Base-by-base conservation (phyloP, 2,329 filamentous ascomycete genomes). In the Davidsoniella neocaledoniae region DNA sequence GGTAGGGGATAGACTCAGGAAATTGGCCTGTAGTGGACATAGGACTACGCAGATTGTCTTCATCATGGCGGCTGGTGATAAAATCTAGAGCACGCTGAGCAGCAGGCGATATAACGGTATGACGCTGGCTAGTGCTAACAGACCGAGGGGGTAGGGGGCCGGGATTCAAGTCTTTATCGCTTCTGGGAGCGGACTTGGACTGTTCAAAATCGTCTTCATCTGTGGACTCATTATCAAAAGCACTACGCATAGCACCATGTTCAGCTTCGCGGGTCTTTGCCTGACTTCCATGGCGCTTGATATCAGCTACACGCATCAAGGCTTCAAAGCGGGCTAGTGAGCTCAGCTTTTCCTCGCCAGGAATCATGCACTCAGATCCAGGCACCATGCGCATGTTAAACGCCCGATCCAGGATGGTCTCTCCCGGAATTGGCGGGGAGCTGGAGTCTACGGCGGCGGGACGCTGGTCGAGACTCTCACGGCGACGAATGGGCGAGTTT, bases 321-420 rank as follows among this genome's bases (percentile, higher is more conserved):
- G 77, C 77, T 48, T 81, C 78, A 49, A 81, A 82, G 19, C 76
- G 69, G 8, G 77, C 78, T 29, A 81, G 66, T 0, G 77, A 81
- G 55, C 72, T 81, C 14, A 81, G 63, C 52, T 79, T 78, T 55
- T 79, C 76, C 54, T 79, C 75, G 3, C 76, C 76, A 0, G 71
- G 69, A 2, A 68, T 56, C 46, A 72, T 66, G 6, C 64, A 63
- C 9, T 77, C 75, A 2, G 73, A 74, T 5, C 77, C 77, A 14
- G 77, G 77, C 33, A 81, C 79, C 51, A 67, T 76, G 7, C 73
- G 68, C 62, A 81, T 62, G 56, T 79, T 75, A 56, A 82, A 81
- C 0, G 78, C 78, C 38, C 78, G 65, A 58, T 82, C 78, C n/a
- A 81, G 61, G 47, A 82, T 81, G 0, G 78, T 80, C 61, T 82